These are phyloP conservation scores for Acer negundo DNA, from an alignment of 345 rosid species.

Conservation along the genomic window DNA sequence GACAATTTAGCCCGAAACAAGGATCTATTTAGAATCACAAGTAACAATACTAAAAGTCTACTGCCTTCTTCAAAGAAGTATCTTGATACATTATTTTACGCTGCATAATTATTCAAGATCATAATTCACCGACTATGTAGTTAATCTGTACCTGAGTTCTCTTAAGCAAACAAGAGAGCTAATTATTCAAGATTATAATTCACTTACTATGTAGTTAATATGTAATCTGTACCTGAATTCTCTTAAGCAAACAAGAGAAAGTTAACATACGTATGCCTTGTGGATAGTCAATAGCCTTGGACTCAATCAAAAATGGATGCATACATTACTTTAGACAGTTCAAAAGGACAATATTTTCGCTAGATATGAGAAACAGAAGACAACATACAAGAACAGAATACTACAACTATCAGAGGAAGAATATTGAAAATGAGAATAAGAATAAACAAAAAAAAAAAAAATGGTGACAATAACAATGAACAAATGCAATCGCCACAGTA, in stretches of 20 bases:
- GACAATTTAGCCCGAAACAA: background rate
- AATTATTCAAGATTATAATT: background rate
- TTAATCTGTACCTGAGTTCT: background rate
- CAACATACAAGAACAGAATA: background rate
- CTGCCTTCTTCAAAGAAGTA: background rate
- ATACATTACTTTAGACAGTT: background rate
- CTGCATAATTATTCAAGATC: background rate
- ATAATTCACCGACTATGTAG: background rate
- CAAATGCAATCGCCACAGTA: background rate
- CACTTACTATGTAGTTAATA: background rate
- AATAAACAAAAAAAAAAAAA: background rate
- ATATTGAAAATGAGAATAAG: background rate
- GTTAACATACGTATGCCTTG: background rate
- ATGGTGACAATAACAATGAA: background rate
- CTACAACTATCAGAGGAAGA: background rate
- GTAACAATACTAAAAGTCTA: background rate
- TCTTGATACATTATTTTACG: background rate
- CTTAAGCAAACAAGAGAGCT: background rate
- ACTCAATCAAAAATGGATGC: background rate
- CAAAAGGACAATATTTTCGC: background rate
- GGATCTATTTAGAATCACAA: background rate
- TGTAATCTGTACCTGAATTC: background rate
- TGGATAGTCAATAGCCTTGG: background rate
- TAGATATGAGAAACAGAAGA: background rate
- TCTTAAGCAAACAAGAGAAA: conserved; percentile 1